Base-by-base conservation (phyloP, 495 filamentous ascomycete genomes). In the Annulohypoxylon maeteangense region DNA sequence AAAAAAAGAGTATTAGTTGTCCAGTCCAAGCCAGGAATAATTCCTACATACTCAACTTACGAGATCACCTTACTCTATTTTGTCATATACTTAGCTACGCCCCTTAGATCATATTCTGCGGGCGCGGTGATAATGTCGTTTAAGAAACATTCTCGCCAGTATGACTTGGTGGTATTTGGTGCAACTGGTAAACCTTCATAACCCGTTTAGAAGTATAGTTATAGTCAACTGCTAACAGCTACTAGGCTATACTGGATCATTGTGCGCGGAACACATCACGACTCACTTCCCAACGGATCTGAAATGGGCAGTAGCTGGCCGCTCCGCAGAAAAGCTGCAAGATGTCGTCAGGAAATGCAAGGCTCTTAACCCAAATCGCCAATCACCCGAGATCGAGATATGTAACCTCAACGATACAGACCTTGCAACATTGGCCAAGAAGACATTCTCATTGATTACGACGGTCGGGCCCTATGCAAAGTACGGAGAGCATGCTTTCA, bases 241-340 rank as follows among this genome's bases (percentile, higher is more conserved):
- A 23, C 88, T 88, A 71, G 95, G 95, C 20, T 97, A 97, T 80
- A 98, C 95, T 0, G 95, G 95, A 10, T 89, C 88, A 70, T 81
- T 91, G 27, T 90, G 87, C 36, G 91, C 90, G 44, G 89, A 97
- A 77, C 86, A 95, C 76, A 92, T 97, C 65, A 84, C 90, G 42
- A 86, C 86, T 40, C 79, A 87, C 61, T 85, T 92, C 1, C 93
- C 95, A 1, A 95, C 92, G 7, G 82, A 91, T 76, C 77, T 97
- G 23, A 94, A 88, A 82, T 98, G 95, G 95, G 95, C 94, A 23
- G 82, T 97, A 51, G 93, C 94, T 8, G 95, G 95, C 16, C 90
- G 95, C 27, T 94, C 92, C 7, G 79, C 82, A 23, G 76, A 81
- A 47, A 98, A 96, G 78, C 85, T 98, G 11, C 85, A 91, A 67